Evolutionary conservation across 768 basidiomycete species (phyloP), one percentile per base, ranked within the genome.

Genomic region (Podaxis sp.): DNA sequence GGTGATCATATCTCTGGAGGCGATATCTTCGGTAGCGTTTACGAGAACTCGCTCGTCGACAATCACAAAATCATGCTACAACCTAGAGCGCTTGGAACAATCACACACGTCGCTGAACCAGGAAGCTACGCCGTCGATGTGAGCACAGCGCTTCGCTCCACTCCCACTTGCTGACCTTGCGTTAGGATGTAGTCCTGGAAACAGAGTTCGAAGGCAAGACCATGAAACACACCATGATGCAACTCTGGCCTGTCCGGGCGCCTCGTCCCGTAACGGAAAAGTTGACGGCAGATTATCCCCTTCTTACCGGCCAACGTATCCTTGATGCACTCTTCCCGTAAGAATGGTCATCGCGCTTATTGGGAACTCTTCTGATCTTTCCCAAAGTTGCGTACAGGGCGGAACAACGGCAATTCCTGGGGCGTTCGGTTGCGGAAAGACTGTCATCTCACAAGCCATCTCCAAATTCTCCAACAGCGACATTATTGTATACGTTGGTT

Each of bases 401-500:
- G 95, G 95, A 48, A 97, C 95, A 11, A 97, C 95, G 2, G 94
- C 95, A 64, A 99, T 99, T 77, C 97, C 97, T 24, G 97, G 97
- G 67, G 97, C 97, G 68, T 99, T 99, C 76, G 97, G 97, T 71
- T 98, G 96, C 71, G 95, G 95, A 70, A 97, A 97, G 82, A 99
- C 96, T 30, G 97, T 99, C 70, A 99, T 99, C 71, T 98, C 95
- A 28, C 93, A 98, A 79, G 96, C 96, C 19, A 80, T 99, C 67
- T 98, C 96, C 63, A 99, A 99, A 75, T 99, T 87, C 78, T 99
- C 97, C 28, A 99, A 99, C 81, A 97, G 95, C 68, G 96, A 99
- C 75, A 98, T 99, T 70, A 98, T 99, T 73, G 87, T 99, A 68
- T 99, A 99, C 72, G 97, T 99, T 68, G 97, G 97, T 26, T 99